A percentile compares a stretch with the other conserved stretches of the same genome.
Evolutionary conservation across 768 basidiomycete species (phyloP).

Genomic region (Leccinum barrowsii): DNA sequence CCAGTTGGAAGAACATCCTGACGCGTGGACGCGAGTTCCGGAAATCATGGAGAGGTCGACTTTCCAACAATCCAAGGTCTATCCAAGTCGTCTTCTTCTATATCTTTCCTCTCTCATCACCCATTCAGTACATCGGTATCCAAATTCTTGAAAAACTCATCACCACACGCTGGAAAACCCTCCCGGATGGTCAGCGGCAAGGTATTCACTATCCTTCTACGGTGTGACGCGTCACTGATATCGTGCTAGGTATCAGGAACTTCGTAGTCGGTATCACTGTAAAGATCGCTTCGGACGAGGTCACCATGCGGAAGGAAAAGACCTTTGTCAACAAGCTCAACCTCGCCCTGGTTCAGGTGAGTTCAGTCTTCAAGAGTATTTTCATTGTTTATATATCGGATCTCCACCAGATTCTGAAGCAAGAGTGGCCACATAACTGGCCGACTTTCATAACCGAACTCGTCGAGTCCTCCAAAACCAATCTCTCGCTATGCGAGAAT

Average conservation of each 20-base stretch:
- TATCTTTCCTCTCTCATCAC: constrained; percentile 11
- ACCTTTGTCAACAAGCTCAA: constrained; percentile 95
- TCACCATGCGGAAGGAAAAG: constrained; percentile 85
- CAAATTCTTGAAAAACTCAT: constrained; percentile 97
- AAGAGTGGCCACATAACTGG: constrained; percentile 99
- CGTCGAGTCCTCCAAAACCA: constrained; percentile 95
- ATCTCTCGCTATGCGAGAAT: constrained; percentile 96
- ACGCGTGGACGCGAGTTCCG: constrained; percentile 96
- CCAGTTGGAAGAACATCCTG: constrained; percentile 93
- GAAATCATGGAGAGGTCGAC: constrained; percentile 83
- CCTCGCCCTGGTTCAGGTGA: constrained; percentile 88
- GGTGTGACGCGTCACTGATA: constrained; percentile 9
- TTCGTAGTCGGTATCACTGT: constrained; percentile 93
- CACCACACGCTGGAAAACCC: constrained; percentile 90
- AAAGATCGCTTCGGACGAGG: constrained; percentile 90
- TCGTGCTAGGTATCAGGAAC: constrained; percentile 78
- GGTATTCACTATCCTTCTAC: constrained; percentile 41
- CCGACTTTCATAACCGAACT: constrained; percentile 96
- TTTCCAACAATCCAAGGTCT: constrained; percentile 84
- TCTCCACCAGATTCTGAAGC: constrained; percentile 81
- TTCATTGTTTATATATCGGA: constrained; percentile 3
- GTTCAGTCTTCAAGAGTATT: constrained; percentile 10
- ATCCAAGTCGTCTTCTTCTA: neutral
- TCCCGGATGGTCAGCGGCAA: constrained; percentile 91
- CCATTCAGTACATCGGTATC: constrained; percentile 82